Base-by-base conservation (phyloP, 768 basidiomycete species). In the Lactifluus volemus region DNA sequence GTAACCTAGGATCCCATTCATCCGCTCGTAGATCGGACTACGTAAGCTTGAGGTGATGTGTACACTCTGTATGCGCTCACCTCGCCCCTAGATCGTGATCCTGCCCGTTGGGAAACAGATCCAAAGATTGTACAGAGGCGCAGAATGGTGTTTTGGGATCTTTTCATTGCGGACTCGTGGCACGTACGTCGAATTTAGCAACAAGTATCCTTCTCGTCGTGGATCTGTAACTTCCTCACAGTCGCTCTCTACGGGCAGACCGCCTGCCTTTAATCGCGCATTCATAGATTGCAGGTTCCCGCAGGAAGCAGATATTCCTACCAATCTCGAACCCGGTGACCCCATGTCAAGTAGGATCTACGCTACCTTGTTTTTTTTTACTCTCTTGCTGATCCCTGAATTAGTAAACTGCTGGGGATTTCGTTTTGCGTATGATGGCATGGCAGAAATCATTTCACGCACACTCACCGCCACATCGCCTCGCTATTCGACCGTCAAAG, bases 131-230 rank as follows among this genome's bases (percentile, higher is more conserved):
- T 89, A 0, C 79, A 86, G 63, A 74, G 86, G 32, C 78, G 88
- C 9, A 79, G 87, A 3, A 74, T 84, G 36, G 73, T 88, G 10
- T 89, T 91, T 72, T 91, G 88, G 88, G 86, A 89, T 68, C 75
- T 89, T 10, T 89, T 88, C 64, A 77, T 85, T 19, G 82, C 84
- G 0, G 88, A 90, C 65, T 75, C 79, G 4, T 89, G 84, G 84
- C 76, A 81, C 73, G 86, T 86, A 63, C 39, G 78, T 71, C 15
- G 17, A 53, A 36, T 54, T 41, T 49, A 12, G 34, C 34, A 30
- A 17, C 19, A 30, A 51, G 17, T 50, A 30, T 25, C 29, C 4
- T 25, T 42, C 39, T 15, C 38, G 2, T 32, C 50, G 10, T 45
- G 25, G 60, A 29, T 36, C 32, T 14, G 8, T 63, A 56, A 38